These are phyloP conservation scores for Diaporthe destruens DNA, from an alignment of 2,329 filamentous ascomycete genomes.

Conservation along the genomic window DNA sequence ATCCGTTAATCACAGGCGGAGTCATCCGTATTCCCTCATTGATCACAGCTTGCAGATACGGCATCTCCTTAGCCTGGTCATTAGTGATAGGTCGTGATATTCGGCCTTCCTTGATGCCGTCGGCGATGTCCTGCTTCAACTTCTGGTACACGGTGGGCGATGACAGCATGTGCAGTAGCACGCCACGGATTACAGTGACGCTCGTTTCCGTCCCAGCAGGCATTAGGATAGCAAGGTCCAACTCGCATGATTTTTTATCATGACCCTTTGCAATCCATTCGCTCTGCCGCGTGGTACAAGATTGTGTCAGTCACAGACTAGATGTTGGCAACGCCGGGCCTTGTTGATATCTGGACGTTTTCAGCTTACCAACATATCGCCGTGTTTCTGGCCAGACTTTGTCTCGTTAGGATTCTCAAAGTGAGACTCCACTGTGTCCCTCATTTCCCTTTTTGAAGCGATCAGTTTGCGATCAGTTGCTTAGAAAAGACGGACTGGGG, in stretches of 20 bases:
- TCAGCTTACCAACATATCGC: constrained; percentile 22
- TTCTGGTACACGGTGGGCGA: constrained; percentile 56
- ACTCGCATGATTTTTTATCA: background rate
- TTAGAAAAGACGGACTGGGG: background rate
- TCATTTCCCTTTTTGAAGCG: background rate
- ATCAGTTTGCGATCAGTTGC: background rate
- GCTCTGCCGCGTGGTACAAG: background rate
- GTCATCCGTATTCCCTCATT: constrained; percentile 52
- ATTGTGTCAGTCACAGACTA: background rate
- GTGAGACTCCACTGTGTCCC: background rate
- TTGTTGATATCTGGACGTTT: background rate
- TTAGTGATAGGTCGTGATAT: constrained; percentile 47
- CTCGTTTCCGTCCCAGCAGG: constrained; percentile 65
- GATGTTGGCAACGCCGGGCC: too few relatives aligned
- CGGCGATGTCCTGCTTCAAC: constrained; percentile 50
- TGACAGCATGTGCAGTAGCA: constrained; percentile 59
- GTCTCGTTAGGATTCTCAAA: background rate
- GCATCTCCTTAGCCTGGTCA: constrained; percentile 45
- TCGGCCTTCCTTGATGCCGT: constrained; percentile 56
- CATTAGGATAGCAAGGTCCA: constrained; percentile 26
- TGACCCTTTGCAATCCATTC: constrained; percentile 34
- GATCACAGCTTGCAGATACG: constrained; percentile 52
- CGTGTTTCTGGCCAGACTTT: background rate
- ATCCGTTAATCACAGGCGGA: constrained; percentile 47
- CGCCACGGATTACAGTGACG: constrained; percentile 59